Base-by-base conservation (phyloP, 2,329 filamentous ascomycete genomes). In the Pseudogymnoascus sp. region DNA sequence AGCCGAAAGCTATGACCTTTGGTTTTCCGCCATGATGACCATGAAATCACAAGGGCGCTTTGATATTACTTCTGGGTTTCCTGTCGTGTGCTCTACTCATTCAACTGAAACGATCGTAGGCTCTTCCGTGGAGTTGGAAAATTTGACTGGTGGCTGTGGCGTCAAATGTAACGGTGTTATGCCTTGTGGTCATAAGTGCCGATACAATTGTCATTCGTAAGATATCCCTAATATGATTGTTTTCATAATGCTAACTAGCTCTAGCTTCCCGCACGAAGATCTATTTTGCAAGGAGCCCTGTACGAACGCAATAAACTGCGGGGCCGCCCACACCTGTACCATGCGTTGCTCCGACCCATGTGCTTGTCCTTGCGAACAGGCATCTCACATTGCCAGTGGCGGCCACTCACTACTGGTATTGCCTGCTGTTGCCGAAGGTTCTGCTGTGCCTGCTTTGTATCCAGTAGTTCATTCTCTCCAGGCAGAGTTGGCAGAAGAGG, bases 41-140 rank as follows among this genome's bases (percentile, higher is more conserved):
- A 80, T 88, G 70, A 54, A 57, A n/a, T 64, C 69, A 0, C 77
- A 79, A 42, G 66, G 70, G 3, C 70, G 73, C 0, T 68, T 73
- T 7, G 67, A 70, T n/a, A 61, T 69, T 11, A 67, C 71, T 23
- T 73, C 73, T n/a, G 74, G 77, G 2, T 69, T 93, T 0, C 88
- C 88, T 0, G 72, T 93, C 12, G 79, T 78, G 5, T 95, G 90
- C 70, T 70, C 76, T 5, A 82, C 80, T 0, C 90, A 93, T 70
- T 71, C 75, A 0, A 76, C 72, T 1, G 79, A 77, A 29, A 81
- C 77, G 0, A 76, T 78, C 54, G 80, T 91, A 31, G 73, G 76
- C 60, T 77, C 81, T 10, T 75, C 82, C 0, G 74, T 79, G 1
- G 80, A 85, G 16, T 90, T 84, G 82, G 65, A 73, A 0, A 62